Evolutionary conservation across 1,284 basidiomycete genomes (phyloP).

Genomic region (Boletellus sp.): DNA sequence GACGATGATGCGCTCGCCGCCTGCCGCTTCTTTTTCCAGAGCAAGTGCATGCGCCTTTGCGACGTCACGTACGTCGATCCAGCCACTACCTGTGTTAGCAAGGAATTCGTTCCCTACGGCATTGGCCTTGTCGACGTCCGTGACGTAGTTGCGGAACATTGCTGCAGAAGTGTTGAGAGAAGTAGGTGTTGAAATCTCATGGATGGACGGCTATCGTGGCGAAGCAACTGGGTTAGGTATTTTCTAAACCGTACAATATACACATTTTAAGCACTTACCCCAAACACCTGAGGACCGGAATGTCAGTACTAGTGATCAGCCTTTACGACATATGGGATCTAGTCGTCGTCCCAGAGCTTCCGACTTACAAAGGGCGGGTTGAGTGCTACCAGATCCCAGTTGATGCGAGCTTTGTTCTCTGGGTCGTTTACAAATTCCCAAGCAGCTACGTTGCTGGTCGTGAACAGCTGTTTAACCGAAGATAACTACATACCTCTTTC

Average conservation of each 20-base stretch:
- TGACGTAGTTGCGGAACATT: conserved; percentile 34
- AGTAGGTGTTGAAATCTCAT: conserved; percentile 45
- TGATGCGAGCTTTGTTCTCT: conserved; percentile 44
- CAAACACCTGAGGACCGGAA: conserved; percentile 29
- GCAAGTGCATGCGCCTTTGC: conserved; percentile 57
- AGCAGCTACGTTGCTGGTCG: conserved; percentile 33
- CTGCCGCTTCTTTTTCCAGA: conserved; percentile 50
- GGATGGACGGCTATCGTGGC: conserved; percentile 39
- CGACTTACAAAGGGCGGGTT: conserved; percentile 53
- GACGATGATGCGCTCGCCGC: conserved; percentile 57
- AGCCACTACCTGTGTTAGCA: conserved; percentile 35
- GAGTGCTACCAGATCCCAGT: conserved; percentile 55
- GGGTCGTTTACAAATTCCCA: conserved; percentile 52
- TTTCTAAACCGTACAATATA: background rate
- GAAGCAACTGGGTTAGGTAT: conserved; percentile 3
- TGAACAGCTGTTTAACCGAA: background rate
- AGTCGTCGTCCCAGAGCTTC: background rate
- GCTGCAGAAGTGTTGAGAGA: conserved; percentile 49
- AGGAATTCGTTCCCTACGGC: conserved; percentile 29
- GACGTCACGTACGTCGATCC: conserved; percentile 41
- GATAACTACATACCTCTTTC: conserved; percentile 46
- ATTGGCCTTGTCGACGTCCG: conserved; percentile 20
- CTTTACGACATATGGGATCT: no score
- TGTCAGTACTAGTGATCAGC: background rate
- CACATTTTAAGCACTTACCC: conserved; percentile 22